Evolutionary conservation across 768 basidiomycete species (phyloP).

Genomic region (Phanerodontia chrysosporium): DNA sequence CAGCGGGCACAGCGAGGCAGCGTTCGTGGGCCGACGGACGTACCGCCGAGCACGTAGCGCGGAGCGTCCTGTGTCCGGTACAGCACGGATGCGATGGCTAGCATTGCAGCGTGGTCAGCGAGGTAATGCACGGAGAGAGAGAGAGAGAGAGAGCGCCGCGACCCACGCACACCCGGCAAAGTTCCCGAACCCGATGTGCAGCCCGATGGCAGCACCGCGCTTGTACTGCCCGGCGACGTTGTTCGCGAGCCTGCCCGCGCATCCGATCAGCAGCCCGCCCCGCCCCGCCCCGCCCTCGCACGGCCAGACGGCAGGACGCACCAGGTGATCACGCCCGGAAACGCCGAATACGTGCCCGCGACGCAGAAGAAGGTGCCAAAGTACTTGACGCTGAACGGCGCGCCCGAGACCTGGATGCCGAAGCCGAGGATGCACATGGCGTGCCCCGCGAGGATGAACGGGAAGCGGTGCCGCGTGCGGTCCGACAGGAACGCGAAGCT

Average conservation of each 20-base stretch:
- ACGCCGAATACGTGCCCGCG: constrained; percentile 53
- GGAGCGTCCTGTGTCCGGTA: constrained; percentile 58
- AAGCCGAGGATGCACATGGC: constrained; percentile 55
- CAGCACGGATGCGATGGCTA: constrained; percentile 58
- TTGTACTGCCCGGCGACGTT: constrained; percentile 69
- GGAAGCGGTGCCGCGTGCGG: constrained; percentile 45
- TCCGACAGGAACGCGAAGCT: constrained; percentile 57
- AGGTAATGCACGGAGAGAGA: background rate
- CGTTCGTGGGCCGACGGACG: constrained; percentile 21
- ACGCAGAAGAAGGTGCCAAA: constrained; percentile 71
- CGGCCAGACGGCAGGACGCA: constrained; percentile 39
- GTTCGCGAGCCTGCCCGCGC: constrained; percentile 49
- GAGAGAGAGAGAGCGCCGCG: background rate
- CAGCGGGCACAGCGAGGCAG: background rate
- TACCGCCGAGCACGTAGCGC: constrained; percentile 59
- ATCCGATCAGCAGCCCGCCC: background rate
- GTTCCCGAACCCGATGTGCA: constrained; percentile 67
- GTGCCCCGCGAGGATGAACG: constrained; percentile 52
- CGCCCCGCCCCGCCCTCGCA: constrained; percentile 23
- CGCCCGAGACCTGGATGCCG: constrained; percentile 56
- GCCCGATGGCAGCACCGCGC: constrained; percentile 60
- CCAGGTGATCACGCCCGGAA: constrained; percentile 63
- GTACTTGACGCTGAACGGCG: constrained; percentile 53
- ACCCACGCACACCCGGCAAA: constrained; percentile 48
- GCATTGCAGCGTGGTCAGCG: background rate